A percentile compares a stretch with the other conserved stretches of the same genome.
These are phyloP conservation scores for Daucus carota DNA, from an alignment of 129 eudicot species.

Conservation along the genomic window DNA sequence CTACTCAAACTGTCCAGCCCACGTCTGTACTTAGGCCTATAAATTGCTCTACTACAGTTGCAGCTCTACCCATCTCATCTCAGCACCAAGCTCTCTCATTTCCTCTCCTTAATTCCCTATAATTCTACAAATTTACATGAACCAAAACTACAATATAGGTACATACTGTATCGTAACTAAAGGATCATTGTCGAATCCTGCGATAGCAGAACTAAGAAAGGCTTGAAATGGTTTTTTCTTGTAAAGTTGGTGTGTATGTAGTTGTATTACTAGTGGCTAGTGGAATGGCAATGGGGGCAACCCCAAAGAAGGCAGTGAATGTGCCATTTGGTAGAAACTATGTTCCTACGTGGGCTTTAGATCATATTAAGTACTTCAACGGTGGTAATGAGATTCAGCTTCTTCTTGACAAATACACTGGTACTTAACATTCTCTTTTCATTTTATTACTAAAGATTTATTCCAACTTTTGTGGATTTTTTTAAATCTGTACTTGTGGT, in stretches of 20 bases:
- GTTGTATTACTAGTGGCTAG: slow-evolving; percentile 16
- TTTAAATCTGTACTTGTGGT: not conserved
- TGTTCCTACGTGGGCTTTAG: slow-evolving; percentile 89
- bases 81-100: not conserved
- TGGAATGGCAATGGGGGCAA: slow-evolving; percentile 34
- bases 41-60: not conserved
- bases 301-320: slow-evolving; percentile 47
- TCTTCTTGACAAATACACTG: slow-evolving; percentile 67
- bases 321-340: slow-evolving; percentile 89
- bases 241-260: not conserved
- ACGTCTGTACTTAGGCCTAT: not conserved
- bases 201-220: not conserved
- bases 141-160: no score
- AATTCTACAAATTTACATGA: no score
- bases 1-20: not conserved
- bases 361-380: slow-evolving; percentile 76
- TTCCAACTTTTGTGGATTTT: not conserved
- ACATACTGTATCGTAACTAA: no score
- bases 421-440: slow-evolving; percentile 9
- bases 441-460: not conserved
- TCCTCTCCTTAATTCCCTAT: not conserved
- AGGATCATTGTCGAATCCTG: no score
- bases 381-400: slow-evolving; percentile 83
- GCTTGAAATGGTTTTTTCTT: not conserved
- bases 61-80: not conserved